Evolutionary conservation across 2,329 filamentous ascomycete genomes (phyloP).

Genomic region (Trematosphaeria pertusa): DNA sequence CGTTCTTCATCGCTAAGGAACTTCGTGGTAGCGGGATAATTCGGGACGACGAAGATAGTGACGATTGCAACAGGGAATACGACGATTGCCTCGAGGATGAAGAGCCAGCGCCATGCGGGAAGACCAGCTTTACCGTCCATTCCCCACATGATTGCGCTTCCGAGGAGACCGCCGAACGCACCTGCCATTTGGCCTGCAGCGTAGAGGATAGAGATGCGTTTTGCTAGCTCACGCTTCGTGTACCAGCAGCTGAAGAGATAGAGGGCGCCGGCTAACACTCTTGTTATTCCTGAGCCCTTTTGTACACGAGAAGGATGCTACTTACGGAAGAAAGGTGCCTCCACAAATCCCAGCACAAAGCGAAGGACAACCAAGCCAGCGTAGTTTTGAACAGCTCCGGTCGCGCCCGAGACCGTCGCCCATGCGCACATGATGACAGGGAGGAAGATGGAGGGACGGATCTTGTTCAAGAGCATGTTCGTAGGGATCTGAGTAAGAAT

Average conservation of each 20-base stretch:
- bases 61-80: slow-evolving; percentile 15
- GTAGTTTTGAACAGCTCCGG: slow-evolving; percentile 51
- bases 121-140: slow-evolving; percentile 43
- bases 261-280: slow-evolving; percentile 39
- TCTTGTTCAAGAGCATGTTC: slow-evolving; percentile 61
- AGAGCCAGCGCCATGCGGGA: slow-evolving; percentile 36
- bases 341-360: slow-evolving; percentile 43
- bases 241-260: slow-evolving; percentile 61
- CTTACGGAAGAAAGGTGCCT: slow-evolving; percentile 24
- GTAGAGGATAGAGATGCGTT: slow-evolving; percentile 64
- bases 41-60: slow-evolving; percentile 55
- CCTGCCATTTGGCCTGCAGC: slow-evolving; percentile 52
- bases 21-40: slow-evolving; percentile 55
- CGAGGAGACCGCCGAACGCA: slow-evolving; percentile 61
- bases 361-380: slow-evolving; percentile 47
- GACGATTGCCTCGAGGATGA: slow-evolving; percentile 22
- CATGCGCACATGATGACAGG: slow-evolving; percentile 52
- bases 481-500: slow-evolving; percentile 66
- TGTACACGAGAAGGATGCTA: slow-evolving; percentile 14
- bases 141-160: slow-evolving; percentile 60
- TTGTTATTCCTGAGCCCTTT: slow-evolving; percentile 14
- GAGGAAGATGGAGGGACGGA: slow-evolving; percentile 61
- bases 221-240: slow-evolving; percentile 61
- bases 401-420: slow-evolving; percentile 48
- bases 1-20: slow-evolving; percentile 55